Percentiles rank a stretch among this genome's conserved stretches.
These are phyloP conservation scores for Diospyros lotus DNA, from an alignment of 148 eudicot species.

Conservation along the genomic window DNA sequence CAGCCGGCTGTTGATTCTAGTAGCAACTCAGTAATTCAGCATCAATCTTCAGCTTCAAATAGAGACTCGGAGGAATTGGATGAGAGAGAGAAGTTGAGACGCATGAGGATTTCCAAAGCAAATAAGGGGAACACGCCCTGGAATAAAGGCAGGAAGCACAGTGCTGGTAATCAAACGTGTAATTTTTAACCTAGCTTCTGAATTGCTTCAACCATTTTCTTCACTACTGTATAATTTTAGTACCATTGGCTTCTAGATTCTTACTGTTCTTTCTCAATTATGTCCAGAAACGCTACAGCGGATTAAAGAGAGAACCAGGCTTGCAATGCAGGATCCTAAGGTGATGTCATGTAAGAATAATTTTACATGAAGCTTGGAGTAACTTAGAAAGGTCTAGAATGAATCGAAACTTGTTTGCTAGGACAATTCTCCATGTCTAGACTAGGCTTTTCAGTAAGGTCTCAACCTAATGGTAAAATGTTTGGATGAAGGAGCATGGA, in stretches of 20 bases:
- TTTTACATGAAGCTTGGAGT: slow-evolving; percentile 10
- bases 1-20: slow-evolving; percentile 22
- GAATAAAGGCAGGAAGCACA: slow-evolving; percentile 96
- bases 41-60: slow-evolving; percentile 29
- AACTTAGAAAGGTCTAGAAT: slow-evolving; percentile 9
- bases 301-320: slow-evolving; percentile 79
- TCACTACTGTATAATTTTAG: not conserved
- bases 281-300: slow-evolving; percentile 70
- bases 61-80: slow-evolving; percentile 48
- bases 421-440: not conserved
- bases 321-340: slow-evolving; percentile 97
- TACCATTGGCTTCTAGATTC: not conserved
- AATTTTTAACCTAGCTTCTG: not conserved
- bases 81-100: slow-evolving; percentile 74
- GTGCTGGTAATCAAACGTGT: slow-evolving; percentile 49
- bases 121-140: slow-evolving; percentile 87
- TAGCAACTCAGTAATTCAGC: slow-evolving; percentile 12
- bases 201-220: not conserved
- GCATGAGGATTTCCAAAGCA: slow-evolving; percentile 88
- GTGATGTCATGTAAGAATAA: slow-evolving; percentile 88
- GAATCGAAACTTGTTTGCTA: not conserved
- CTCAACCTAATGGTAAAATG: not conserved
- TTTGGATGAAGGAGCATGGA: not conserved
- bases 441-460: not conserved
- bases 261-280: not conserved